A percentile compares a stretch with the other conserved stretches of the same genome.
These are phyloP conservation scores for Capsicum baccatum DNA, from an alignment of 257 asterid species.

Conservation along the genomic window DNA sequence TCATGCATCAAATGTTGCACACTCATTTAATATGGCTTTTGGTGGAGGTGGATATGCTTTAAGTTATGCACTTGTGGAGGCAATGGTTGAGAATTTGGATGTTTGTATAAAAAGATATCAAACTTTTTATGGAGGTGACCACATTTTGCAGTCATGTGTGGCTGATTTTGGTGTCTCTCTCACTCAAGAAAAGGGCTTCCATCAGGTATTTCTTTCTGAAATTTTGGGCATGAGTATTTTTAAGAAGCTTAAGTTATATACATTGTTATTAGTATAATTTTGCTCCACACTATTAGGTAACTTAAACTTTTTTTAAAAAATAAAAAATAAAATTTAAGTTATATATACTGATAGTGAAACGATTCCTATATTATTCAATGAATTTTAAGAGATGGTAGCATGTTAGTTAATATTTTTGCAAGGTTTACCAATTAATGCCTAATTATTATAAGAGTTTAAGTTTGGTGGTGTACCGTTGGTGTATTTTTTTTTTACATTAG, in stretches of 20 bases:
- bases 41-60: slow-evolving; percentile 46
- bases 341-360: too few species aligned
- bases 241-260: not conserved
- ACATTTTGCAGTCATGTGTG: slow-evolving; percentile 50
- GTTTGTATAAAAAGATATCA: slow-evolving; percentile 53
- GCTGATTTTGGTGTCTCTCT: slow-evolving; percentile 60
- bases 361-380: too few species aligned
- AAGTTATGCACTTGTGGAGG: slow-evolving; percentile 61
- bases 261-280: not conserved
- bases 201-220: slow-evolving; percentile 40
- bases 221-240: not conserved
- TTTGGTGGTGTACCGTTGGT: too few species aligned
- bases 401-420: too few species aligned
- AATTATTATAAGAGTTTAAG: too few species aligned
- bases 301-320: too few species aligned
- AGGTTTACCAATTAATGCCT: too few species aligned
- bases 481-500: too few species aligned
- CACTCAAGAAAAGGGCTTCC: slow-evolving; percentile 54
- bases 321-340: too few species aligned
- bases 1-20: slow-evolving; percentile 35
- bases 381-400: too few species aligned
- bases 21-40: slow-evolving; percentile 61
- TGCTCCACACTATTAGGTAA: too few species aligned
- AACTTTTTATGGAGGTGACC: slow-evolving; percentile 46
- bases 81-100: slow-evolving; percentile 56